These are phyloP conservation scores for Bacidia rubella DNA, from an alignment of 495 filamentous ascomycete genomes.

Conservation along the genomic window DNA sequence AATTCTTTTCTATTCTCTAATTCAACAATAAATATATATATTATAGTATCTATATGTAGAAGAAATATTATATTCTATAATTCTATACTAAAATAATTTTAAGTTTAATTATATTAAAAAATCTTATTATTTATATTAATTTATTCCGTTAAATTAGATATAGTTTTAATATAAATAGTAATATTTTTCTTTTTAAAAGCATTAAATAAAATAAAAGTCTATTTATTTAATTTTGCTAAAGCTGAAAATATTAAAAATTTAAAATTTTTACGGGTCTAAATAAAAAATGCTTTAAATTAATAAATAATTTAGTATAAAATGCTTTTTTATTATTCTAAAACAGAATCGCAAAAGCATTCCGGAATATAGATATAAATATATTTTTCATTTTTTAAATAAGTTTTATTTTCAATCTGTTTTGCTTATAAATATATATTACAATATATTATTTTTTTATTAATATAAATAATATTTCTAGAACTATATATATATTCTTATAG, in stretches of 20 bases:
- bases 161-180: background rate
- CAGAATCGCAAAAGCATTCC: background rate
- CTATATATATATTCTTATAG: too few species aligned
- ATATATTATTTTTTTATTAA: too few species aligned
- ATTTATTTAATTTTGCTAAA: background rate
- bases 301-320: background rate
- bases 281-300: background rate
- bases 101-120: background rate
- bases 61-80: background rate
- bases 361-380: background rate
- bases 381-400: constrained; percentile 7
- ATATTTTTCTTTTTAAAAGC: background rate
- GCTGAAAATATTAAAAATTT: background rate
- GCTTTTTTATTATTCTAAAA: background rate
- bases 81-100: background rate
- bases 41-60: background rate
- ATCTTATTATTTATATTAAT: background rate
- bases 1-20: background rate
- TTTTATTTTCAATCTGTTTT: too few species aligned
- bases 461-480: too few species aligned
- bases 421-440: background rate
- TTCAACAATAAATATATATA: background rate
- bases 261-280: background rate
- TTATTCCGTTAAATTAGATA: background rate
- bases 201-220: background rate